These are phyloP conservation scores for Trichoderma semiorbis DNA, from an alignment of 2,329 filamentous ascomycete genomes.

Conservation along the genomic window DNA sequence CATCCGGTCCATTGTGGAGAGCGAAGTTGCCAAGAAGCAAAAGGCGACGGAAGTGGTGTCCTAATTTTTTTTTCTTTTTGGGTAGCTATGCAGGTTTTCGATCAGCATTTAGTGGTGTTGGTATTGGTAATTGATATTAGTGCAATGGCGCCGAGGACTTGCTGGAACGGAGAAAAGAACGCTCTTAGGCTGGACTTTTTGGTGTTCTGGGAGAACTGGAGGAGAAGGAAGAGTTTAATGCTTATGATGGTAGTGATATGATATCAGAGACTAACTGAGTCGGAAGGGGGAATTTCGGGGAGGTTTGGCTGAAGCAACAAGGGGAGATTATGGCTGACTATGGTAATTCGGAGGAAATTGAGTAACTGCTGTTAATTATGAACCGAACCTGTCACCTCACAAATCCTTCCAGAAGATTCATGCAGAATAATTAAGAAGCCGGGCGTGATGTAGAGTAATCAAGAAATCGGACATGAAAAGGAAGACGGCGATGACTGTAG, in stretches of 20 bases:
- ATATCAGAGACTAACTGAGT: background rate
- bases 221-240: background rate
- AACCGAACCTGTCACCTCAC: background rate
- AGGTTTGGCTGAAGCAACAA: no score
- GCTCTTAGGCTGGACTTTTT: background rate
- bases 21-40: slow-evolving; percentile 35
- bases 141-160: background rate
- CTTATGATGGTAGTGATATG: background rate
- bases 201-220: background rate
- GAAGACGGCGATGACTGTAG: background rate
- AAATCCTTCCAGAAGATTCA: background rate
- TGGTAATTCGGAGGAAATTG: background rate
- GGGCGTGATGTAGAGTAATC: background rate
- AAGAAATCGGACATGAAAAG: background rate
- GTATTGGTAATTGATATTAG: background rate
- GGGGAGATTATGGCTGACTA: no score
- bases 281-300: background rate
- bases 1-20: slow-evolving; percentile 55
- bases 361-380: background rate
- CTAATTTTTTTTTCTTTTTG: no score
- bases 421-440: background rate
- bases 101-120: background rate
- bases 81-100: background rate
- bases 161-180: background rate
- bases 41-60: slow-evolving; percentile 2